Conservation (phyloP, 768 basidiomycete genomes). For the Hericium rajendrae region DNA sequence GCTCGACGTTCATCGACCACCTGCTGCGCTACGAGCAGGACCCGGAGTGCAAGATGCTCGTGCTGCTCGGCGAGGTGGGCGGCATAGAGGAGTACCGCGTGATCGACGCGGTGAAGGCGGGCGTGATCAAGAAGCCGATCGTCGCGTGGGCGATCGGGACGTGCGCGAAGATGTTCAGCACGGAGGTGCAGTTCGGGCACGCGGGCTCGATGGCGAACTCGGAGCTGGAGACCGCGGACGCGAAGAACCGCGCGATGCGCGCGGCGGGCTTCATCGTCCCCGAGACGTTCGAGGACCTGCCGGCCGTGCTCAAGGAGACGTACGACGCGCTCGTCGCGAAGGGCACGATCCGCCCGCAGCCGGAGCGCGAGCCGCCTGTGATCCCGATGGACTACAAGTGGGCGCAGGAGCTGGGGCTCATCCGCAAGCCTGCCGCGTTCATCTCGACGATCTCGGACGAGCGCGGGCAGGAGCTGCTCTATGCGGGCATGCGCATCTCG, state of each 20-base stretch:
- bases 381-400: slow-evolving; percentile 99
- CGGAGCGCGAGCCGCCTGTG: slow-evolving; percentile 82
- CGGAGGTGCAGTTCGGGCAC: slow-evolving; percentile 99
- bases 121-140: slow-evolving; percentile 94
- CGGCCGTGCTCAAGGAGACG: slow-evolving; percentile 71
- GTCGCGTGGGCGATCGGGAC: slow-evolving; percentile 99
- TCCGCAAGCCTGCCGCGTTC: slow-evolving; percentile 97
- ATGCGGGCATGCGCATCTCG: slow-evolving; percentile 98
- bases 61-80: slow-evolving; percentile 96
- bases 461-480: slow-evolving; percentile 95
- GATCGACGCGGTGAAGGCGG: slow-evolving; percentile 91
- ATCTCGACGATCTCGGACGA: slow-evolving; percentile 99
- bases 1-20: slow-evolving; percentile 98
- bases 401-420: slow-evolving; percentile 96
- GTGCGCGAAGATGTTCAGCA: slow-evolving; percentile 99
- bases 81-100: slow-evolving; percentile 99
- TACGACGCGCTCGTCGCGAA: slow-evolving; percentile 71
- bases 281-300: slow-evolving; percentile 95
- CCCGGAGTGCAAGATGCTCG: slow-evolving; percentile 97
- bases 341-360: slow-evolving; percentile 59
- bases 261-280: slow-evolving; percentile 95
- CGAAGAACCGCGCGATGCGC: slow-evolving; percentile 94
- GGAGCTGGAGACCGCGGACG: slow-evolving; percentile 93
- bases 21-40: slow-evolving; percentile 95
- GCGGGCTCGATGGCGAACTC: slow-evolving; percentile 98